Base-by-base conservation (phyloP, 2,329 filamentous ascomycete species). In the Ceratocystis diversiconidia region DNA sequence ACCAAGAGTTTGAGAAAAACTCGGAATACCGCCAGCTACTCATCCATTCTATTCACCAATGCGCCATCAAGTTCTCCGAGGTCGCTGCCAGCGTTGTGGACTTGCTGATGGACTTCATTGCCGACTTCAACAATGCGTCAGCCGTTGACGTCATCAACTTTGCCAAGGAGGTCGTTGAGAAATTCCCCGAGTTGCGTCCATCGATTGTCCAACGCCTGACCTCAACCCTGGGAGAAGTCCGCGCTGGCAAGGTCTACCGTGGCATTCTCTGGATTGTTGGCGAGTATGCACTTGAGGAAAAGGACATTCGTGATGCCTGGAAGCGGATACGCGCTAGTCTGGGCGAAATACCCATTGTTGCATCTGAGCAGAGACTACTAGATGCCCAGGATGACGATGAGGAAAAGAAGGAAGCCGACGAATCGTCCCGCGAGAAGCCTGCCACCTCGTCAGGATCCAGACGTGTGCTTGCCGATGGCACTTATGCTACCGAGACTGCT, bases 1-100 rank as follows among this genome's bases (percentile, higher is more conserved):
- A 99, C 72, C 92, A 97, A 75, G 92, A 96, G 75, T 97, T 96
- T 77, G 94, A 99, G 79, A 97, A 97, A 84, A 96, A 95, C 76
- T 85, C 85, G 73, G 92, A 96, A 76, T 96, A 96, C 76, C 88
- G 94, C 71, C 92, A 95, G 72, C 82, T 99, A 7, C 82, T 99
- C 68, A 97, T 99, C 70, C 91, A 96, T 75, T 90, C 92, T 46
- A 99, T 99, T 73, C 94, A 99, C 75, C 91, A 95, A 74, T 97
- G 94, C 75, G 94, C 94, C 71, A 97, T 99, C 80, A 96, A 95
- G 74, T 97, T 97, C 79, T 97, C 94, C 10, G 92, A 99, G 76
- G 92, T 99, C 69, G 94, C 94, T 30, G 89, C 92, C 59, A 97
- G 90, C 73, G 94, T 99, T 17, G 94, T 99, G 65, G 94, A 94